Evolutionary conservation across 2,329 filamentous ascomycete species (phyloP).

Genomic region (Colletotrichum chlorophyti): DNA sequence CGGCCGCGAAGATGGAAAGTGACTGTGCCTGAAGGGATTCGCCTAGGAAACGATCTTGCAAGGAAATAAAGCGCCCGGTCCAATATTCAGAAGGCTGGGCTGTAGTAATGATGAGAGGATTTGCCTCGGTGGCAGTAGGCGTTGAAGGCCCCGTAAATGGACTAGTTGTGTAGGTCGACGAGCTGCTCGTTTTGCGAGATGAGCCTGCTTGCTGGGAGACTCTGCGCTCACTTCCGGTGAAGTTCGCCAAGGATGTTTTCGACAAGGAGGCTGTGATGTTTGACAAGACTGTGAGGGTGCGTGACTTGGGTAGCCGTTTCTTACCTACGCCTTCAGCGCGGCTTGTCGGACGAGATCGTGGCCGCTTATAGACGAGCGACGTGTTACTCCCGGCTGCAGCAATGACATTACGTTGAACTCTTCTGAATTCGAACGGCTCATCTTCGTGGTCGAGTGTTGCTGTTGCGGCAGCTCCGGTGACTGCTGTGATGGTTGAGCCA

Average conservation of each 20-base stretch:
- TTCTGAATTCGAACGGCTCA: not conserved
- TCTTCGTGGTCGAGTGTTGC: constrained; percentile 19
- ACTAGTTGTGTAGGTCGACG: constrained; percentile 9
- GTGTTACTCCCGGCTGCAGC: not conserved
- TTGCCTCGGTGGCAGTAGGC: not conserved
- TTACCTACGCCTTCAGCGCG: constrained; percentile 6
- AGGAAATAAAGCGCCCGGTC: constrained; percentile 65
- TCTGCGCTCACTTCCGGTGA: constrained; percentile 18
- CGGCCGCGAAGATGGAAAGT: constrained; percentile 9
- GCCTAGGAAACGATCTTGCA: constrained; percentile 59
- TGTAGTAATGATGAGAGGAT: constrained; percentile 39
- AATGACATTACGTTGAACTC: not conserved
- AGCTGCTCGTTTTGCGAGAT: constrained; percentile 26
- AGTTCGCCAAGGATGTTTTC: constrained; percentile 30
- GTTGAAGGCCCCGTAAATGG: constrained; percentile 19
- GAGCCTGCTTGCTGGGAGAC: not conserved
- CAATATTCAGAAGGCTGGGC: constrained; percentile 62
- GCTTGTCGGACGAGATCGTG: not conserved
- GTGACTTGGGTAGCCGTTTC: constrained; percentile 47
- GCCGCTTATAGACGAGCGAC: too few relatives aligned
- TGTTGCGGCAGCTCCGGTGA: constrained; percentile 26
- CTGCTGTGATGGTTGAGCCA: constrained; percentile 36
- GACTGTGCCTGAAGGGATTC: constrained; percentile 36
- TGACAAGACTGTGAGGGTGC: constrained; percentile 52
- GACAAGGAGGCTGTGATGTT: constrained; percentile 54